Evolutionary conservation across 129 eudicot species (phyloP), one percentile per base, ranked within the genome.

Genomic region (Deinandra increscens): DNA sequence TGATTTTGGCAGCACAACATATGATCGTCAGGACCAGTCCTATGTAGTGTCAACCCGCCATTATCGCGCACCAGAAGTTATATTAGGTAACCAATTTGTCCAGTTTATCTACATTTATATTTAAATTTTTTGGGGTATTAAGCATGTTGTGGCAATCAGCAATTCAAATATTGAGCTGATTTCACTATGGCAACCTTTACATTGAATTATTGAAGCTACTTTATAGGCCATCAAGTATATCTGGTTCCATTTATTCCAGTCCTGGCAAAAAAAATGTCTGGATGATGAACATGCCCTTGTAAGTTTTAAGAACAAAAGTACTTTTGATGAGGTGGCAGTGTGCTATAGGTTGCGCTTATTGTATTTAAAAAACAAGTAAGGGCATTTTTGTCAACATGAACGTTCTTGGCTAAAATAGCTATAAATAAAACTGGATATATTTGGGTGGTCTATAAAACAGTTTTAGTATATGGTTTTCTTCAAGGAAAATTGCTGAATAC

Each of bases 21-120:
- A 67, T 66, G 89, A 84, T 29, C 81, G 77, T 54, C 78, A 54
- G 5, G 79, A 79, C 72, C 95, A 87, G 65, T 73, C 75, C 37
- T 90, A 87, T 65, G 78, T 87, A 38, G 95, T 90, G 0, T 87
- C 97, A 12, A 90, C 97, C 1, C 75, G 97, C 15, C 95, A 87
- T 64, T 90, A 90, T 58, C 87, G 97, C 7, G 97, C 97, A 5
- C 97, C 95, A 1, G 97, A 90, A 80, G 97, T 90, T 61, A 90
- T 90, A 46, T 59, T 90, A 53, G 97, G 95, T 87, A 34, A 2
- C 19, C 31, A 15, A 9, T 48, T 67, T 66, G 71, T 45, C 0
- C 10, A 17, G 18, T 43, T 59, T 41, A 33, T 9, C 31, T 31
- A 29, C 7, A n/a, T 33, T 60, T 60, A 26, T 26, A 26, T 26